Base-by-base conservation (phyloP, 129 eudicot species). In the Dittrichia graveolens region DNA sequence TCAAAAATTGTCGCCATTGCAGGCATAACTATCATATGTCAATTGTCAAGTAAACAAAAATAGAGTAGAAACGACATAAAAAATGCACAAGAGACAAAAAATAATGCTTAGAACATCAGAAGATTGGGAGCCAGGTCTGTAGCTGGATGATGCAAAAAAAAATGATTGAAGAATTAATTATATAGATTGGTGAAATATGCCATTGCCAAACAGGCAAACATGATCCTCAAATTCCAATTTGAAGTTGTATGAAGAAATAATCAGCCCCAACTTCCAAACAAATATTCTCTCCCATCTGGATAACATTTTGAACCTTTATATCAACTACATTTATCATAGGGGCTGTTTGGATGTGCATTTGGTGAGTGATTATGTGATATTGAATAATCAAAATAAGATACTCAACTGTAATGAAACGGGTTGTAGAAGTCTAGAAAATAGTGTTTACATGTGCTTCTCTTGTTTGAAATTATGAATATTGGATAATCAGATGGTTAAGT, bases 1-100 rank as follows among this genome's bases (percentile, higher is more conserved):
- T 94, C 96, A 84, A 94, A 94, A 40, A 94, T 75, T 45, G 98
- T 94, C 4, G 89, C 96, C 95, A 84, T 87, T 56, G 97, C 95
- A 55, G 98, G 98, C 98, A 90, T 90, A 84, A 80, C 98, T 94
- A 59, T 62, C 37, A 54, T 43, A 14, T 43, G 92, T 93, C 76
- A 89, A 85, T 12, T 43, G 92, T 93, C 76, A 89, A 85, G 92
- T 52, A 82, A 81, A 85, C 67, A 74, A 14, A 59, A 64, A 40
- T 50, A 12, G 7, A 13, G n/a, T 34, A 62, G 15, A n/a, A n/a
- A 63, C 3, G 37, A 59, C 40, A 13, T n/a, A 14, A 31, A n/a
- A 14, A 9, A 44, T 59, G n/a, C 6, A 44, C 10, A 65, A 65
- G 12, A 39, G 11, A 6, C 39, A 69, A 18, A 35, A 54, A 8